These are phyloP conservation scores for Neurospora discreta DNA, from an alignment of 495 filamentous ascomycete genomes.

Conservation along the genomic window DNA sequence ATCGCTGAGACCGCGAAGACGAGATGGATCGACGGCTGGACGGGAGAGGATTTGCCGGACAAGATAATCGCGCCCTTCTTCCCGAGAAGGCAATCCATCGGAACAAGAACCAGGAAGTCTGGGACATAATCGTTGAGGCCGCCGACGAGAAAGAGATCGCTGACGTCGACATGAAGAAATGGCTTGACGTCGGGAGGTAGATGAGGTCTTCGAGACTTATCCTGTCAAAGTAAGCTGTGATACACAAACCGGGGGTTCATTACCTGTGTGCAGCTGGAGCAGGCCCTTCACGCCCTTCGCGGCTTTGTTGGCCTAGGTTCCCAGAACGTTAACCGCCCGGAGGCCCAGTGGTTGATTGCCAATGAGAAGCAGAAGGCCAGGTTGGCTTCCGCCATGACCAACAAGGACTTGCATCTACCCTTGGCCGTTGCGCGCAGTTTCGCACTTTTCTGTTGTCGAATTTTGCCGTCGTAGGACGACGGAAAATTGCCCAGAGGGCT, in stretches of 20 bases:
- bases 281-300: constrained; percentile 17
- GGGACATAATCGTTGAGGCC: constrained; percentile 53
- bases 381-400: constrained; percentile 38
- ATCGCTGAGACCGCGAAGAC: background rate
- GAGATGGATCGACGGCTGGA: constrained; percentile 31
- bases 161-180: constrained; percentile 37
- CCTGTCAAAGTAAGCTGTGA: constrained; percentile 44
- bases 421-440: background rate
- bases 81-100: background rate
- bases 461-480: background rate
- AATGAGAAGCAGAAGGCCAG: constrained; percentile 46
- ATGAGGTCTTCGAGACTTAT: constrained; percentile 59
- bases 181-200: background rate
- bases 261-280: constrained; percentile 62
- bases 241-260: background rate
- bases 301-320: constrained; percentile 38
- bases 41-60: constrained; percentile 44
- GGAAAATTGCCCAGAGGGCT: background rate
- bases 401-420: constrained; percentile 59
- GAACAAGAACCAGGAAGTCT: constrained; percentile 41
- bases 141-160: constrained; percentile 56
- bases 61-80: constrained; percentile 28
- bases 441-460: background rate
- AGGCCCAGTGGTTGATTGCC: constrained; percentile 57
- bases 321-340: constrained; percentile 35